Percentiles rank a stretch among this genome's conserved stretches.
phyloP scores from a whole-genome alignment of 495 filamentous ascomycete species.

The Lentithecium fluviatile region DNA sequence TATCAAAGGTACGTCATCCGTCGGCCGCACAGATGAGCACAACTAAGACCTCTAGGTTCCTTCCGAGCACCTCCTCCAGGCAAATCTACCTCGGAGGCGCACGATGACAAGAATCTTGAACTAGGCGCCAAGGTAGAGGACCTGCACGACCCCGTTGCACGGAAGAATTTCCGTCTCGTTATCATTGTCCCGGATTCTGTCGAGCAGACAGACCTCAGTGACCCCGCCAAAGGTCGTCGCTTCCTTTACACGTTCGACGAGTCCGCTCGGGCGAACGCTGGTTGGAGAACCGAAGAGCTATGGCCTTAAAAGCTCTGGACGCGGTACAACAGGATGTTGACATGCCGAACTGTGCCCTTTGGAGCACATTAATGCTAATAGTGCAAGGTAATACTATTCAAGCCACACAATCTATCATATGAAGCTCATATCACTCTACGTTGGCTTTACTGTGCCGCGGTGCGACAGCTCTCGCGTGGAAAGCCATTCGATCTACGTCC shows the following conservation, averaged over 20 bases:
- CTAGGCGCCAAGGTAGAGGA: slow-evolving; percentile 69
- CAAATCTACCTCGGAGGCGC: slow-evolving; percentile 49
- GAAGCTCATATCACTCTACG: slow-evolving; percentile 2
- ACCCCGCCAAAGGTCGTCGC: slow-evolving; percentile 61
- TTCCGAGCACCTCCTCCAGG: slow-evolving; percentile 80
- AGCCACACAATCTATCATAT: slow-evolving; percentile 17
- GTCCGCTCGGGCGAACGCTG: slow-evolving; percentile 42
- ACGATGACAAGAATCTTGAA: slow-evolving; percentile 52
- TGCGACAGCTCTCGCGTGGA: slow-evolving; percentile 25
- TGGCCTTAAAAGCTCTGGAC: slow-evolving; percentile 58
- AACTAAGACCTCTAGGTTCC: slow-evolving; percentile 47
- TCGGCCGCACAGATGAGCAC: not conserved
- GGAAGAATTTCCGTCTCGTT: slow-evolving; percentile 80
- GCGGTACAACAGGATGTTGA: not conserved
- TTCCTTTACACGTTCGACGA: slow-evolving; percentile 64
- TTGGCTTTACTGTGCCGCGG: slow-evolving; percentile 21
- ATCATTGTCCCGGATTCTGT: slow-evolving; percentile 78
- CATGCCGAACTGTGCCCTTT: too few species aligned
- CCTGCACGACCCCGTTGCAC: slow-evolving; percentile 64
- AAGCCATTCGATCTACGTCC: not conserved
- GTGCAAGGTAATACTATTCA: not conserved
- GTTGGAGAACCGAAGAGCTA: slow-evolving; percentile 75
- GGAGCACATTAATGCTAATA: slow-evolving; percentile 19
- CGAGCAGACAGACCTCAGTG: slow-evolving; percentile 71
- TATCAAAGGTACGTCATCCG: slow-evolving; percentile 44